A percentile compares a stretch with the other conserved stretches of the same genome.
These are phyloP conservation scores for Trametopsis cervina DNA, from an alignment of 768 basidiomycete genomes.

Conservation along the genomic window DNA sequence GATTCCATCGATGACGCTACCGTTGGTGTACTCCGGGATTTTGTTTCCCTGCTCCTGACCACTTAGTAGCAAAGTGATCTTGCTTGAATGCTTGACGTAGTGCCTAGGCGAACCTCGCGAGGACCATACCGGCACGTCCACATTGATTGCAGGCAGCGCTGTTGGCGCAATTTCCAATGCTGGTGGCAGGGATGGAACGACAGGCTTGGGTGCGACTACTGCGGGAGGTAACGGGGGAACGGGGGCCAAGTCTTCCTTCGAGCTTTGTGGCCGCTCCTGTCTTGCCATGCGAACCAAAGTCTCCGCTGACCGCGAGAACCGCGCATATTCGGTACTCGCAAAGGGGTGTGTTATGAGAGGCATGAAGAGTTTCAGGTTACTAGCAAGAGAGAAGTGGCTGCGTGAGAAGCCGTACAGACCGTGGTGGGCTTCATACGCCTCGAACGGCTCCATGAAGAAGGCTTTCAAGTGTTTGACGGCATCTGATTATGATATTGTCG, in stretches of 20 bases:
- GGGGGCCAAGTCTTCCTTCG: constrained; percentile 1
- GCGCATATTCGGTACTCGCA: constrained; percentile 3
- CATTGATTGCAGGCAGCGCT: not conserved
- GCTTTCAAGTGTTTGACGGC: too few relatives aligned
- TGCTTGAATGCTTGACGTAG: constrained; percentile 19
- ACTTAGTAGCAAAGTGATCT: constrained; percentile 18
- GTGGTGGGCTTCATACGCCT: too few relatives aligned
- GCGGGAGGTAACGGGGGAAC: constrained; percentile 3
- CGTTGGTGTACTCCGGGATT: constrained; percentile 16
- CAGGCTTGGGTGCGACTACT: not conserved
- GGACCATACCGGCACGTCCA: not conserved
- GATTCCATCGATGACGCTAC: constrained; percentile 19
- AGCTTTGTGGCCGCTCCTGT: not conserved
- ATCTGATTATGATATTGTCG: too few relatives aligned
- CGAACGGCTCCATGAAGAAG: too few relatives aligned
- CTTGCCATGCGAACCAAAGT: not conserved
- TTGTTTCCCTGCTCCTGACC: constrained; percentile 15
- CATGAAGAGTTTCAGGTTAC: too few relatives aligned
- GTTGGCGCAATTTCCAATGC: not conserved
- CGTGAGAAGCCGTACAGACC: too few relatives aligned
- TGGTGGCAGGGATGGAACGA: not conserved
- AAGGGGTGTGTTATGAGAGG: constrained; percentile 10
- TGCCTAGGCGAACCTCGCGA: constrained; percentile 8
- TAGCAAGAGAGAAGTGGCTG: too few relatives aligned
- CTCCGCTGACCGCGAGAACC: constrained; percentile 8